Percentiles rank a stretch among this genome's conserved stretches.
Conservation (phyloP, 2,329 filamentous ascomycete species). For the Sporothrix euskadiensis region DNA sequence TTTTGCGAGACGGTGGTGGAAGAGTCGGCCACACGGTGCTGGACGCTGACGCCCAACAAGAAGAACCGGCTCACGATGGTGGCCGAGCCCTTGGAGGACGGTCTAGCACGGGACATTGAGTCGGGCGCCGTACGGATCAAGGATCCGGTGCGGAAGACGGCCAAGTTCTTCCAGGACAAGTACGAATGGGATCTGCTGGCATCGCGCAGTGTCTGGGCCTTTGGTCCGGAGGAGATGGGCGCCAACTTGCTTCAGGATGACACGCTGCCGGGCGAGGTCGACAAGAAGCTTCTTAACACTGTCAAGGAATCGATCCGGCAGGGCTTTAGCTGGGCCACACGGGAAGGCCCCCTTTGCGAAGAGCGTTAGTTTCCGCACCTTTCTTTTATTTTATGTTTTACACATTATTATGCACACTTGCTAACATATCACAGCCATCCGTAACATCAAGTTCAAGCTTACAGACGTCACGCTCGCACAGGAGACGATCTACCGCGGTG, state of each 20-base stretch:
- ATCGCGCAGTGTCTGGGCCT: constrained; percentile 95
- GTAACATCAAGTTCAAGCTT: constrained; percentile 96
- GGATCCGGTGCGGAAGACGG: constrained; percentile 88
- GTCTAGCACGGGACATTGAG: constrained; percentile 94
- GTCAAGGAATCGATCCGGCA: constrained; percentile 93
- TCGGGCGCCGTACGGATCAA: constrained; percentile 85
- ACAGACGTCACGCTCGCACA: constrained; percentile 84
- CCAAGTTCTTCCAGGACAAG: constrained; percentile 95
- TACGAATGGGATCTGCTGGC: constrained; percentile 97
- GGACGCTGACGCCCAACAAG: constrained; percentile 96
- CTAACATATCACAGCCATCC: constrained; percentile 66
- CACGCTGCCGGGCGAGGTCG: constrained; percentile 84
- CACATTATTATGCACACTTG: constrained; percentile 29
- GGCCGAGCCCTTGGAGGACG: constrained; percentile 90
- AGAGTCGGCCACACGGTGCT: constrained; percentile 96
- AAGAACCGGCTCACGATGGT: constrained; percentile 99
- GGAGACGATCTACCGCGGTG: constrained; percentile 91
- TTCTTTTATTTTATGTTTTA: constrained; percentile 27
- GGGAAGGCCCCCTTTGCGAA: constrained; percentile 95
- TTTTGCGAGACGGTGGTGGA: constrained; percentile 99
- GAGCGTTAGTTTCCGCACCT: constrained; percentile 69
- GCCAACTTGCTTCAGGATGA: constrained; percentile 97
- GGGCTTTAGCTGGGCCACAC: constrained; percentile 93
- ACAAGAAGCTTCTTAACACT: constrained; percentile 83
- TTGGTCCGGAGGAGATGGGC: constrained; percentile 91